Base-by-base conservation (phyloP, 495 filamentous ascomycete species). In the Neurospora sp. region DNA sequence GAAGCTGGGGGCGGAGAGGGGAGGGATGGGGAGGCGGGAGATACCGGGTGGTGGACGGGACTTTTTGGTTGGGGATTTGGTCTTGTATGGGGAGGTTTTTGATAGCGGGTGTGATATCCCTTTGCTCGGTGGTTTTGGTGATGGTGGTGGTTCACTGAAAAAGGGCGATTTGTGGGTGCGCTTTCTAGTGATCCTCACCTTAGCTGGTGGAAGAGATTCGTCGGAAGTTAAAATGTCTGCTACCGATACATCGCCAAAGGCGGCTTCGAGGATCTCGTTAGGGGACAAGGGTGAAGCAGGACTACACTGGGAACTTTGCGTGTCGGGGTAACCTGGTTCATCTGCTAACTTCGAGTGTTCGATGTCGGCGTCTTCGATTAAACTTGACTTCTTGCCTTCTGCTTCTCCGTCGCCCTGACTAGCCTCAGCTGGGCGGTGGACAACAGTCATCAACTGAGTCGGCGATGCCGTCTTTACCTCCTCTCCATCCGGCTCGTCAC, bases 1-100 rank as follows among this genome's bases (percentile, higher is more conserved):
- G 78, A 96, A 97, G 37, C 77, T 74, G 0, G 84, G 78, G 1
- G 86, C 81, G 35, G 87, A 82, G 46, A 94, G 88, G 0, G 88
- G 86, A 9, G 93, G 93, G 72, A 94, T 92, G 8, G 90, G 91
- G 12, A 92, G 87, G 75, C 87, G 88, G 0, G 92, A 90, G 48
- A 90, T 85, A 20, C 87, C 86, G 7, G 79, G 81, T 27, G 83
- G 79, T 10, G 84, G 80, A 7, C 81, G 83, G 27, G 71, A 3
- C 69, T 59, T 73, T 72, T 77, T 73, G 41, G 18, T 9, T 16
- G 69, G 71, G 22, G 27, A 72, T 70, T 70, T 44, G 38, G 70
- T 22, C 27, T 70, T 37, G 12, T 14, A 41, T 48, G 27, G 48
- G 6, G 27, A 41, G n/a, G 48, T 3, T 14, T 16, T 44, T 35